Percentiles rank a stretch among this genome's conserved stretches.
Evolutionary conservation across 495 filamentous ascomycete species (phyloP).

Genomic region (Penicillium goetzii): DNA sequence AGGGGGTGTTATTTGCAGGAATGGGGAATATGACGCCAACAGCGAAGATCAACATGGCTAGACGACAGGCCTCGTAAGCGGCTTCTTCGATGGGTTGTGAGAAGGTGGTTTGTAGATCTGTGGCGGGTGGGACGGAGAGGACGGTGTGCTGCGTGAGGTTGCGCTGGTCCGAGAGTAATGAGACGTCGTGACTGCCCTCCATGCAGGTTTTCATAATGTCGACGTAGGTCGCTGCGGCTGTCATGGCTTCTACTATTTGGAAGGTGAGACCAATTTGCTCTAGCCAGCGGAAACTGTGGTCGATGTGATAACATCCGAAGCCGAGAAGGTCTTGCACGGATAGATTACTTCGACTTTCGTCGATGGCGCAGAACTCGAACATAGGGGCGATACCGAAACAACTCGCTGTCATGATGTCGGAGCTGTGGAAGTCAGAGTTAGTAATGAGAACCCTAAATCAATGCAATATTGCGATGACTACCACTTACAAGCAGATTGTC

Average conservation of each 20-base stretch:
- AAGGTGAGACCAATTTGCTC: slow-evolving; percentile 37
- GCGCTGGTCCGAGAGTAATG: slow-evolving; percentile 42
- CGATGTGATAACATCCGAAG: slow-evolving; percentile 29
- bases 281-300: slow-evolving; percentile 33
- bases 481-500: slow-evolving; percentile 43
- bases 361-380: slow-evolving; percentile 42
- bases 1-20: slow-evolving; percentile 40
- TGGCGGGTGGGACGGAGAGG: slow-evolving; percentile 34
- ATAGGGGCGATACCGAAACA: slow-evolving; percentile 34
- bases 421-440: slow-evolving; percentile 30
- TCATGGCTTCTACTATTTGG: slow-evolving; percentile 38
- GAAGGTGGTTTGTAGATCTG: slow-evolving; percentile 23
- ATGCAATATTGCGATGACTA: background rate
- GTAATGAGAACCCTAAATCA: background rate
- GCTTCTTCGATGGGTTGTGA: slow-evolving; percentile 24
- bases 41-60: slow-evolving; percentile 40
- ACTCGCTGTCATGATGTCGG: slow-evolving; percentile 41
- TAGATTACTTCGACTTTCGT: slow-evolving; percentile 23
- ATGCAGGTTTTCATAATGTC: slow-evolving; percentile 31
- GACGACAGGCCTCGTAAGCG: slow-evolving; percentile 45
- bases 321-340: slow-evolving; percentile 36
- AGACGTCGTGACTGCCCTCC: slow-evolving; percentile 20
- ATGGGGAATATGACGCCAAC: slow-evolving; percentile 48
- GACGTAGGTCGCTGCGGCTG: slow-evolving; percentile 37
- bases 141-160: slow-evolving; percentile 42